Conservation (phyloP, 495 filamentous ascomycete genomes). For the Hypoxylon trugodes region DNA sequence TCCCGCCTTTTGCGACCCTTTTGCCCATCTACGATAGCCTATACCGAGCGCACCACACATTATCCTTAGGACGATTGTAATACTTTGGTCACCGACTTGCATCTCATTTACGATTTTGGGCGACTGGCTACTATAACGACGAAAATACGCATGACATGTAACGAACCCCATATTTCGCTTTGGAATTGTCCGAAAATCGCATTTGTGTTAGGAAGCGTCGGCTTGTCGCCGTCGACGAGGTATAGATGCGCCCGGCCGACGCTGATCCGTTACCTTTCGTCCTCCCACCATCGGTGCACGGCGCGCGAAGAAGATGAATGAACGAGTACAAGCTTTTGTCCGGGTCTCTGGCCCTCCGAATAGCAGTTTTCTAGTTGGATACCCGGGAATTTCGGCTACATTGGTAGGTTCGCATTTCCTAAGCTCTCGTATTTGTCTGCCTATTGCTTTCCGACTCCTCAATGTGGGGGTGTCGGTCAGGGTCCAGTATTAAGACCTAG, state of each 20-base stretch:
- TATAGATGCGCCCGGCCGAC: slow-evolving; percentile 42
- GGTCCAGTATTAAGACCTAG: neutral
- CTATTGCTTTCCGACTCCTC: slow-evolving; percentile 10
- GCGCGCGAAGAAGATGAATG: slow-evolving; percentile 44
- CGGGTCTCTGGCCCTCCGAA: slow-evolving; percentile 97
- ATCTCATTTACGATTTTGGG: neutral
- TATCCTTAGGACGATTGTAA: neutral
- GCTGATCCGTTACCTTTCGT: slow-evolving; percentile 21
- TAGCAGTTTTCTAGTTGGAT: slow-evolving; percentile 94
- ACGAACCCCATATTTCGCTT: slow-evolving; percentile 6
- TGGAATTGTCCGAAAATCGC: slow-evolving; percentile 25
- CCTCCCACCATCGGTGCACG: slow-evolving; percentile 29
- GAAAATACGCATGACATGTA: slow-evolving; percentile 35
- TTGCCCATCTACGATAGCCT: slow-evolving; percentile 13
- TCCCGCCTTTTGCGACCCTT: slow-evolving; percentile 26
- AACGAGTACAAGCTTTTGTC: slow-evolving; percentile 86
- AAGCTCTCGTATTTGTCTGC: slow-evolving; percentile 14
- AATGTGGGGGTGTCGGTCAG: slow-evolving; percentile 6
- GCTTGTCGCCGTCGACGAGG: slow-evolving; percentile 41
- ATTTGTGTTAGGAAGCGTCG: slow-evolving; percentile 37
- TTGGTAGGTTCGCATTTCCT: slow-evolving; percentile 68
- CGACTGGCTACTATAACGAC: neutral
- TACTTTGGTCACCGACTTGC: slow-evolving; percentile 5
- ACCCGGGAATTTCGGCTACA: slow-evolving; percentile 97
- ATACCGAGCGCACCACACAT: neutral